Percentiles rank a stretch among this genome's conserved stretches.
phyloP scores from a whole-genome alignment of 371 early-diverging fungal species.

The Mucor saturninus region DNA sequence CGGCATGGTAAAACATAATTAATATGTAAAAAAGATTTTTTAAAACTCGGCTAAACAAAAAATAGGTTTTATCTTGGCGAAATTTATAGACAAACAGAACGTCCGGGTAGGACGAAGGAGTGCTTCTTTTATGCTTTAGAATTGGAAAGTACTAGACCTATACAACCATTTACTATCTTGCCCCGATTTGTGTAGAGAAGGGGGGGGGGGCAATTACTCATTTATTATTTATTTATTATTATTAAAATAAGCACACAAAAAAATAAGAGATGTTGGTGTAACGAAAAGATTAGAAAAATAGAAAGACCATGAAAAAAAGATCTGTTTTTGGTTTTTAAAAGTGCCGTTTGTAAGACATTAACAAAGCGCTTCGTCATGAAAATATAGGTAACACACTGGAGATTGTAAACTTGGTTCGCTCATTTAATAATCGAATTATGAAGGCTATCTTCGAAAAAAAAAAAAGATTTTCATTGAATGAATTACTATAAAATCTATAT shows the following conservation, averaged over 20 bases:
- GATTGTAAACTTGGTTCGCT: too few species aligned
- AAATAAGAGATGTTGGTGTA: not conserved
- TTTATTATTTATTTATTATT: not conserved
- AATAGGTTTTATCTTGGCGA: slow-evolving; percentile 59
- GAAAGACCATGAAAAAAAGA: too few species aligned
- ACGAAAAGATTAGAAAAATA: not conserved
- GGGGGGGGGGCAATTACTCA: too few species aligned
- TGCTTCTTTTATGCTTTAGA: slow-evolving; percentile 76
- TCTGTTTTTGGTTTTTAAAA: too few species aligned
- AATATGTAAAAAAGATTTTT: not conserved
- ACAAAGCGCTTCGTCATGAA: too few species aligned
- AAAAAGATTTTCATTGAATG: too few species aligned
- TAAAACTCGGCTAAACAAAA: not conserved
- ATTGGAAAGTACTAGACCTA: slow-evolving; percentile 67
- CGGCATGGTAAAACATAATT: slow-evolving; percentile 56
- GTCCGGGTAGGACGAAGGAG: slow-evolving; percentile 62
- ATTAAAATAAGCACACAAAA: not conserved
- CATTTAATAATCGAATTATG: too few species aligned
- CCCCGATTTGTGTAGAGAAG: slow-evolving; percentile 35
- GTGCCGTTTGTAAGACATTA: too few species aligned
- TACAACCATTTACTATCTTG: slow-evolving; percentile 62
- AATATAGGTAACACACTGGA: too few species aligned
- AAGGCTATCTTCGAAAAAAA: too few species aligned
- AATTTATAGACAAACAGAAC: slow-evolving; percentile 58
- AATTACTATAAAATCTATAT: too few species aligned